Percentiles rank a stretch among this genome's conserved stretches.
Conservation (phyloP, 2,329 filamentous ascomycete species). For the Penicillium sp. region DNA sequence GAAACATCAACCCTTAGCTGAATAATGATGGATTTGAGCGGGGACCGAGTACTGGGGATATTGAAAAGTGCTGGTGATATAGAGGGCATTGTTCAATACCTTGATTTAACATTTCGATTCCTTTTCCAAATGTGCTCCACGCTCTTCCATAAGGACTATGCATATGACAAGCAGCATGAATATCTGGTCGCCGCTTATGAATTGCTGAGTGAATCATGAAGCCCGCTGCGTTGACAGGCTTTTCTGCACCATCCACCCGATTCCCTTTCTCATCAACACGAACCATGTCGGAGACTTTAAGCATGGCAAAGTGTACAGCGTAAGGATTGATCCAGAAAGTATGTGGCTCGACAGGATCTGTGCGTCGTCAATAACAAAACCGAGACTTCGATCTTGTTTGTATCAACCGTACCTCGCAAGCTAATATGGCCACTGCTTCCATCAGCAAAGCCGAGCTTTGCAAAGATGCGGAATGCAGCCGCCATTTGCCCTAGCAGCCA, state of each 20-base stretch:
- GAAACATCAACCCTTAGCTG: not conserved
- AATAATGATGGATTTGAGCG: not conserved
- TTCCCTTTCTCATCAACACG: constrained; percentile 49
- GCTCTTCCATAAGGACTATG: constrained; percentile 52
- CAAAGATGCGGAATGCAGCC: constrained; percentile 29
- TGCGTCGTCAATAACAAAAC: not conserved
- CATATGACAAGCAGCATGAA: constrained; percentile 50
- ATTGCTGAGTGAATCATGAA: constrained; percentile 55
- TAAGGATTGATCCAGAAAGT: constrained; percentile 49
- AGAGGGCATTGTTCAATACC: constrained; percentile 8
- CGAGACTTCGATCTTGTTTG: too few relatives aligned
- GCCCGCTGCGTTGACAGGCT: constrained; percentile 50
- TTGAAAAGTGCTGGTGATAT: not conserved
- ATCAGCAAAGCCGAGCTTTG: constrained; percentile 26
- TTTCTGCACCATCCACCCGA: constrained; percentile 46
- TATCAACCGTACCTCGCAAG: constrained; percentile 8
- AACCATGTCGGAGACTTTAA: constrained; percentile 53
- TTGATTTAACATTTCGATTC: constrained; percentile 52
- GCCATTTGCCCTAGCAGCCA: constrained; percentile 25
- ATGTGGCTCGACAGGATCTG: constrained; percentile 26
- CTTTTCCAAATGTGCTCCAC: constrained; percentile 29
- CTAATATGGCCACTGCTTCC: constrained; percentile 26
- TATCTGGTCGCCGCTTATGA: constrained; percentile 50
- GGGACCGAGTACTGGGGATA: not conserved
- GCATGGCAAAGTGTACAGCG: constrained; percentile 47